phyloP scores from a whole-genome alignment of 768 basidiomycete species.

The Gyrodon lividus region DNA sequence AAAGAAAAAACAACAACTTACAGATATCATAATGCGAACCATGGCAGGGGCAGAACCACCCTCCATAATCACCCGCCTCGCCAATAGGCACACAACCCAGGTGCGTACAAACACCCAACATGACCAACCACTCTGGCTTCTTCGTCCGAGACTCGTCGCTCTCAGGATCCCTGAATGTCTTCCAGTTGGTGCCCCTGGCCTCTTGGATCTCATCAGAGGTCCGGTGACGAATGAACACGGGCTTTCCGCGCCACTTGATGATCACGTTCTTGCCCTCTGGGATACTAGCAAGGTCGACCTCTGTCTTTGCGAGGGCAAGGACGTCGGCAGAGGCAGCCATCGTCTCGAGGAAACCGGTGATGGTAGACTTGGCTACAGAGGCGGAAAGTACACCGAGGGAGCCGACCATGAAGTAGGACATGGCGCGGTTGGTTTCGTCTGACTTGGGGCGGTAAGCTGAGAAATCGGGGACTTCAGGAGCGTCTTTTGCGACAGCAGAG shows the following conservation, averaged over 20 bases:
- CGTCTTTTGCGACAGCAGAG: slow-evolving; percentile 63
- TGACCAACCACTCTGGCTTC: slow-evolving; percentile 95
- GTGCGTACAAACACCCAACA: slow-evolving; percentile 95
- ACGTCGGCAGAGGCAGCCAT: slow-evolving; percentile 99
- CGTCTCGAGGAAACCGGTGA: slow-evolving; percentile 91
- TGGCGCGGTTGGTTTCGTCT: slow-evolving; percentile 63
- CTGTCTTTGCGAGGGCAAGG: slow-evolving; percentile 95
- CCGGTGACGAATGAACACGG: slow-evolving; percentile 98
- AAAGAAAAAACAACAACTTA: slow-evolving; percentile 38
- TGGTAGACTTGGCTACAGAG: slow-evolving; percentile 89
- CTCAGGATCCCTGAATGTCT: slow-evolving; percentile 88
- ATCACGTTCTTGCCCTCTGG: slow-evolving; percentile 98
- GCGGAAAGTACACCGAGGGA: slow-evolving; percentile 92
- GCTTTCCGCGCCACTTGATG: slow-evolving; percentile 99
- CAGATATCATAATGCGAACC: slow-evolving; percentile 98
- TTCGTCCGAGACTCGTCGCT: slow-evolving; percentile 84
- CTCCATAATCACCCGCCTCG: slow-evolving; percentile 94
- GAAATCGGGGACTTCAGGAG: slow-evolving; percentile 88
- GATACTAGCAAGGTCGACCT: slow-evolving; percentile 85
- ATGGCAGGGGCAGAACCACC: slow-evolving; percentile 99
- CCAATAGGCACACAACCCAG: slow-evolving; percentile 98
- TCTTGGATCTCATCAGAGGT: slow-evolving; percentile 90
- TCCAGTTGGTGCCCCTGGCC: slow-evolving; percentile 83
- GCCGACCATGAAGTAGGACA: slow-evolving; percentile 90
- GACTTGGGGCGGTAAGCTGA: slow-evolving; percentile 74